These are phyloP conservation scores for Ogataea trehaloabstinens DNA, from an alignment of 805 yeast species.

Conservation along the genomic window DNA sequence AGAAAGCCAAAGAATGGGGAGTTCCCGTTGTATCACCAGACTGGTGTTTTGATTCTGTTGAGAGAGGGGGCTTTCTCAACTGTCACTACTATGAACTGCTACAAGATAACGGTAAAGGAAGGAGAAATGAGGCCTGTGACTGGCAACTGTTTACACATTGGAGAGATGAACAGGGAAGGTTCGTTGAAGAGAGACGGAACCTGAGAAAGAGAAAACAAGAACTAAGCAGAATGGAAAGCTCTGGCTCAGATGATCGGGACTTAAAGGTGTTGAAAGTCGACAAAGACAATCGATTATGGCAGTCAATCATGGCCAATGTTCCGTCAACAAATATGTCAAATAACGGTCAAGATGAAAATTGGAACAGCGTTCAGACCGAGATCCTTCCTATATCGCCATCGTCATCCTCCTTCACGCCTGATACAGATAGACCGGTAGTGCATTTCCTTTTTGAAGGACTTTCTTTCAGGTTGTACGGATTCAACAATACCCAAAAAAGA, in stretches of 20 bases:
- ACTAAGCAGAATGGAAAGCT: slow-evolving; percentile 1
- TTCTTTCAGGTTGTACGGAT: slow-evolving; percentile 21
- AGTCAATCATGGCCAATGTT: slow-evolving; percentile 23
- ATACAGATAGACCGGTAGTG: too few relatives aligned
- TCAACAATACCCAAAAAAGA: slow-evolving; percentile 11
- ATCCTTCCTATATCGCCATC: background rate
- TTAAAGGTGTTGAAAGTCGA: slow-evolving; percentile 26
- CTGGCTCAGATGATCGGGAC: slow-evolving; percentile 19
- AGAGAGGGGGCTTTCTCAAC: slow-evolving; percentile 43
- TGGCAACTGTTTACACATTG: slow-evolving; percentile 33
- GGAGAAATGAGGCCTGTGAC: slow-evolving; percentile 34
- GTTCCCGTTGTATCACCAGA: slow-evolving; percentile 54
- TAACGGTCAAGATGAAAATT: slow-evolving; percentile 6
- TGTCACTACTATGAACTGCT: slow-evolving; percentile 37
- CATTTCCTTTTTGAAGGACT: slow-evolving; percentile 18
- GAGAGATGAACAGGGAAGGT: slow-evolving; percentile 12
- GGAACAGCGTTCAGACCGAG: background rate
- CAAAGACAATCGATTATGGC: slow-evolving; percentile 22
- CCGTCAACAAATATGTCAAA: slow-evolving; percentile 10
- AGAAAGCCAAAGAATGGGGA: slow-evolving; percentile 51
- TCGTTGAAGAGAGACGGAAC: slow-evolving; percentile 9
- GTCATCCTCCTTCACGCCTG: background rate
- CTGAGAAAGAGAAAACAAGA: slow-evolving; percentile 8
- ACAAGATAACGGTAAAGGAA: slow-evolving; percentile 18
- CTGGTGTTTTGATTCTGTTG: slow-evolving; percentile 47